These are phyloP conservation scores for Spergularia bocconei DNA, from an alignment of 148 eudicot genomes.

Conservation along the genomic window DNA sequence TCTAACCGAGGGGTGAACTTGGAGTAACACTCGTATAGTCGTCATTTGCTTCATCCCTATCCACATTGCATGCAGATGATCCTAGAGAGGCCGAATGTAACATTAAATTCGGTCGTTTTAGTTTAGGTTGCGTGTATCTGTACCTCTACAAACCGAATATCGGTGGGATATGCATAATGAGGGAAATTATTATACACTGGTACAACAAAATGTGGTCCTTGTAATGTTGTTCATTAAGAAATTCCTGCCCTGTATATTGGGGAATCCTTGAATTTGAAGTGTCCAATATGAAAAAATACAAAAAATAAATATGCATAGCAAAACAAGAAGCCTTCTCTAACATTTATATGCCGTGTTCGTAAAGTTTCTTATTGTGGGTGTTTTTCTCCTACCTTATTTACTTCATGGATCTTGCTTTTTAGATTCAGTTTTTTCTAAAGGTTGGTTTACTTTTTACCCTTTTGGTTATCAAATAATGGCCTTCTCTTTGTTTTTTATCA, in stretches of 20 bases:
- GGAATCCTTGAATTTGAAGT: constrained; percentile 9
- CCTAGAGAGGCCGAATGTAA: too few relatives aligned
- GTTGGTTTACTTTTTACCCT: constrained; percentile 18
- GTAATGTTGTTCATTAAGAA: neutral
- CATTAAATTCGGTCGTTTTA: too few relatives aligned
- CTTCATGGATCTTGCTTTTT: constrained; percentile 14
- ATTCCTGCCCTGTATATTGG: constrained; percentile 17
- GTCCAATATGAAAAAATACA: neutral
- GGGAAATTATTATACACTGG: too few relatives aligned
- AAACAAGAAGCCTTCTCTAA: neutral
- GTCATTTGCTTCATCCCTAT: too few relatives aligned
- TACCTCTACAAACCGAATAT: too few relatives aligned
- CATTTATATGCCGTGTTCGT: constrained; percentile 16
- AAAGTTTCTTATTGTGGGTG: constrained; percentile 16
- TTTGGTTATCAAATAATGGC: constrained; percentile 24
- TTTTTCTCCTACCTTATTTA: neutral
- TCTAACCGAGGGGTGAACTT: too few relatives aligned
- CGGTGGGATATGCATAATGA: too few relatives aligned
- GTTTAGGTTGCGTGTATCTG: too few relatives aligned
- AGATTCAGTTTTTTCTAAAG: constrained; percentile 23
- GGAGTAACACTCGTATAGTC: too few relatives aligned
- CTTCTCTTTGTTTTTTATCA: constrained; percentile 8
- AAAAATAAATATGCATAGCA: constrained; percentile 5
- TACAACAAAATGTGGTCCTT: constrained; percentile 10
- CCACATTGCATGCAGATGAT: too few relatives aligned